Base-by-base conservation (phyloP, 805 yeast genomes). In the Isabelozyma rhagii region DNA sequence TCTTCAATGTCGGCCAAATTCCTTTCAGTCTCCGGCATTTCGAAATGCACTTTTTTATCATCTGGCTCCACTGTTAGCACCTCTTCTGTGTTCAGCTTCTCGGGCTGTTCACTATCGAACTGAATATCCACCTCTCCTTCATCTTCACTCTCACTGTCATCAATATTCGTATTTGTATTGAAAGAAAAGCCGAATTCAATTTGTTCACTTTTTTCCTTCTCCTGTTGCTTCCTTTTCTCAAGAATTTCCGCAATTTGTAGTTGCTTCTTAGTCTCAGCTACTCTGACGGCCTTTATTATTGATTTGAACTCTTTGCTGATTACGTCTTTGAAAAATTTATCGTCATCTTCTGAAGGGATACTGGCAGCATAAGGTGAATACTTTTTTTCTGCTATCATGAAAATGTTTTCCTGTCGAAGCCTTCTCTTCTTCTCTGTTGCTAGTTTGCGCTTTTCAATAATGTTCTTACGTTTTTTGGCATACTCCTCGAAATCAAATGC, bases 401-500 rank as follows among this genome's bases (percentile, higher is more conserved):
- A 73, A 4, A 71, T 55, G 49, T 72, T 72, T 5, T 52, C 46
- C 10, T 58, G 57, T 28, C 77, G 50, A 14, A 55, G 49, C 13
- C 51, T 44, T n/a, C 60, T 50, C 43, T 58, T 60, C 3, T 51
- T 46, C 18, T 55, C 58, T 13, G 62, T 43, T 10, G 54, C 56
- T 14, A 58, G 49, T 49, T 60, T 74, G 17, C 57, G 51, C 53
- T 60, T 64, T 46, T 60, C 71, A 53, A 64, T 57, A 4, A 80
- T 63, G 8, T 59, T 62, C 14, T 74, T 54, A 47, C 89, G 68
- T 39, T 74, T 74, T 18, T 70, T 64, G 0, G 89, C 84, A 61
- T 83, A 84, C 40, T 69, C 81, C 11, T 74, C 80, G 39, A 87
- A 73, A 64, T 86, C 85, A 53, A 85, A 80, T 11, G 49, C 21